Evolutionary conservation across 108 stramenopile species (phyloP).

Genomic region (Epithemia pelagica): DNA sequence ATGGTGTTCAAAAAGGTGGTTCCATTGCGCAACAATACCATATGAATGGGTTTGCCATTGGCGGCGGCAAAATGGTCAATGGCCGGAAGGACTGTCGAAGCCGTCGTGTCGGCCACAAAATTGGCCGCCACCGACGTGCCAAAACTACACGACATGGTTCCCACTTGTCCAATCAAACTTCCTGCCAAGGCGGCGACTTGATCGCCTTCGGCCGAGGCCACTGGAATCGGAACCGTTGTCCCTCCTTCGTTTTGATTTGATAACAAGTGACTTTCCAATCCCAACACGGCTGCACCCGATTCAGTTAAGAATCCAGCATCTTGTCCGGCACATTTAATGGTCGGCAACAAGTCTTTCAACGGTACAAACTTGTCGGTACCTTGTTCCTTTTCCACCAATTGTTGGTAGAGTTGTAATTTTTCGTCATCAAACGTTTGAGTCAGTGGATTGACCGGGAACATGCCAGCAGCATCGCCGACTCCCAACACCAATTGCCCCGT

Average conservation of each 20-base stretch:
- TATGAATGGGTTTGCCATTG: conserved; percentile 36
- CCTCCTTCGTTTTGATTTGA: neutral
- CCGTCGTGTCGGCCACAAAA: conserved; percentile 15
- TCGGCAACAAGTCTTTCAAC: conserved; percentile 14
- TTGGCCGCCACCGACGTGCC: conserved; percentile 51
- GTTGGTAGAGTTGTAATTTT: conserved; percentile 14
- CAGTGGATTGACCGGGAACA: conserved; percentile 32
- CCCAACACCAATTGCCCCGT: conserved; percentile 17
- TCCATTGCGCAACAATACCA: conserved; percentile 46
- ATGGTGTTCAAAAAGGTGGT: conserved; percentile 42
- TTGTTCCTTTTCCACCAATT: neutral
- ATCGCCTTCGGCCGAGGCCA: conserved; percentile 44
- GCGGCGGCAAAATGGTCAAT: conserved; percentile 36
- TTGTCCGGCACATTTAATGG: conserved; percentile 11
- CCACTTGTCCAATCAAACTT: conserved; percentile 31
- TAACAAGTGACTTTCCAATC: too few species aligned
- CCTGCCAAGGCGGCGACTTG: conserved; percentile 41
- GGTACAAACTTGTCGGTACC: neutral
- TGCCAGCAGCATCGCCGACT: conserved; percentile 40
- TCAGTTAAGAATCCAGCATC: conserved; percentile 8
- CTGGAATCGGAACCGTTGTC: conserved; percentile 16
- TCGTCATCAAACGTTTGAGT: conserved; percentile 16
- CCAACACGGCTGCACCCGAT: conserved; percentile 10
- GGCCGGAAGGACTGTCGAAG: neutral
- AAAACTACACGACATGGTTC: conserved; percentile 34